These are phyloP conservation scores for Camelina sativa DNA, from an alignment of 345 rosid genomes.

Conservation along the genomic window DNA sequence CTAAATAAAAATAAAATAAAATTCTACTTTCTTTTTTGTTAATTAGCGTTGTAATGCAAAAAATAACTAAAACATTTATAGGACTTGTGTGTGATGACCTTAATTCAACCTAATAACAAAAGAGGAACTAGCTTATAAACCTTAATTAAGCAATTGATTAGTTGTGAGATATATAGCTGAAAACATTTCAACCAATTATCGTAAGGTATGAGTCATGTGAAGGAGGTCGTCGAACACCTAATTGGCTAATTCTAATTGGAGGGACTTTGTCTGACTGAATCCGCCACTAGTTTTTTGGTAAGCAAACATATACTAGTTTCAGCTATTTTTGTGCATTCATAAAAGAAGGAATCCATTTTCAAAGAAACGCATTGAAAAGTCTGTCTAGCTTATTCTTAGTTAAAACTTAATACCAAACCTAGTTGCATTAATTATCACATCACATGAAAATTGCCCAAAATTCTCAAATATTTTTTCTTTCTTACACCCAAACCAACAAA, in stretches of 20 bases:
- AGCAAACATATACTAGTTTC: not conserved
- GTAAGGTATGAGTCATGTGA: not conserved
- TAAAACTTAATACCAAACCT: not conserved
- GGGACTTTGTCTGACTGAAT: not conserved
- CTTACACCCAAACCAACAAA: not conserved
- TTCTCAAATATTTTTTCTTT: not conserved
- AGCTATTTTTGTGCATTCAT: not conserved
- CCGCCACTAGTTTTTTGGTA: not conserved
- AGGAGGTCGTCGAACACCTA: not conserved
- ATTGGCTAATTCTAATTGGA: not conserved
- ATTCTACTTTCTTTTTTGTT: not conserved
- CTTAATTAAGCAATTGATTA: not conserved
- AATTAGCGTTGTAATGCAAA: not conserved
- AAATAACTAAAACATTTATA: not conserved
- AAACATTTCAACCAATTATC: not conserved
- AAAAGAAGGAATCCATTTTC: not conserved
- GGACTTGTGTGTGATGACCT: not conserved
- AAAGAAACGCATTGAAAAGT: not conserved
- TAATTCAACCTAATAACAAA: not conserved
- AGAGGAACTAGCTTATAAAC: not conserved
- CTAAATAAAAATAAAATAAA: conserved; percentile 5
- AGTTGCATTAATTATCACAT: not conserved
- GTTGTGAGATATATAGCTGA: not conserved
- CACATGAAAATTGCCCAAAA: not conserved
- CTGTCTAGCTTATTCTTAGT: not conserved